Evolutionary conservation across 2,329 filamentous ascomycete genomes (phyloP).

Genomic region (Trichoderma sp.): DNA sequence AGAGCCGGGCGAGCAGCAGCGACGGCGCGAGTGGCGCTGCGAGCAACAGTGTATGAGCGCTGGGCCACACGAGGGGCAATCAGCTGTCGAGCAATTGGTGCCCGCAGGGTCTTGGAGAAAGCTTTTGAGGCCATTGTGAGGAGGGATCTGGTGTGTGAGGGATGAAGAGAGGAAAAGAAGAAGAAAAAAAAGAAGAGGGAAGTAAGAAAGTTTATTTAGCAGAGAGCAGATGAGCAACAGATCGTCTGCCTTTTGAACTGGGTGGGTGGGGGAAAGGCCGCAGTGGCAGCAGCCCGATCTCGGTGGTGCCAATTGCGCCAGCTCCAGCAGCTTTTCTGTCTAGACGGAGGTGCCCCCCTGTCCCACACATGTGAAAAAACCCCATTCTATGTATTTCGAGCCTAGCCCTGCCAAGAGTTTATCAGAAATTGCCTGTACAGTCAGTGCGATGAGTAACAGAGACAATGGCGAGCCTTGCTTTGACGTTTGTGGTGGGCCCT

Average conservation of each 20-base stretch:
- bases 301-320: conserved; percentile 11
- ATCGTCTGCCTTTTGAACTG: conserved; percentile 21
- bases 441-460: conserved; percentile 25
- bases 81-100: conserved; percentile 65
- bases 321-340: conserved; percentile 8
- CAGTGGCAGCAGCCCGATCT: conserved; percentile 19
- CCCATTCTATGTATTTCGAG: neutral
- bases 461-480: conserved; percentile 19
- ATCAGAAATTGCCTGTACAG: conserved; percentile 14
- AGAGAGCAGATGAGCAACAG: conserved; percentile 23
- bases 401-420: neutral
- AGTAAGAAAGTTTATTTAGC: neutral
- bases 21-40: conserved; percentile 57
- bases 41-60: conserved; percentile 63
- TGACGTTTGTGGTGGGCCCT: neutral
- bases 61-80: conserved; percentile 61
- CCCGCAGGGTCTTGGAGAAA: conserved; percentile 68
- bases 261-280: conserved; percentile 24
- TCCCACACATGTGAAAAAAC: conserved; percentile 24
- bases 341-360: neutral
- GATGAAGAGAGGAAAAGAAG: conserved; percentile 5
- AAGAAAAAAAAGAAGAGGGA: conserved; percentile 8
- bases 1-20: conserved; percentile 56
- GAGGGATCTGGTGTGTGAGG: conserved; percentile 32
- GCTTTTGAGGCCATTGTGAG: conserved; percentile 72